Base-by-base conservation (phyloP, 2,329 filamentous ascomycete species). In the Xylaria arbuscula region DNA sequence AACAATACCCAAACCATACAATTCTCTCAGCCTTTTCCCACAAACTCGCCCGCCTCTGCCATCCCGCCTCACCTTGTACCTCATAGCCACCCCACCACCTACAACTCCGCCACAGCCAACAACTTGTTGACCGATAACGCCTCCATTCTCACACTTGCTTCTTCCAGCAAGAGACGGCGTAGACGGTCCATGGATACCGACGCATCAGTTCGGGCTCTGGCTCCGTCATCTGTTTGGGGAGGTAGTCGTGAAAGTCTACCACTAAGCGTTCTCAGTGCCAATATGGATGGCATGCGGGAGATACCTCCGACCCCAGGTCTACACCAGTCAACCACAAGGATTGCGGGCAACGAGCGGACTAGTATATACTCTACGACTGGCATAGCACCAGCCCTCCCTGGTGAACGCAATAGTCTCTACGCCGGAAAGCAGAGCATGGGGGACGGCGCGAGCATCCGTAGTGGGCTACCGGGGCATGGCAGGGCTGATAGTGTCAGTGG, bases 91-190 rank as follows among this genome's bases (percentile, higher is more conserved):
- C 91, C 91, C 2, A 87, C 89, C 5, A 94, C 92, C 0, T 95
- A 95, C 79, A 87, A 85, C 59, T 88, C 87, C n/a, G 92, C 92
- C 1, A 95, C 92, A 0, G 92, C 93, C 61, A 94, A 94, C 80
- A 93, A 93, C 74, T 85, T 95, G 6, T 83, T 95, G 40, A 93
- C 92, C 1, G 93, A 97, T 78, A 93, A 97, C 77, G 93, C 93
- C 24, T 95, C 92, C 32, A 94, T 97, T 73, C 82, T 97, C 68
- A 97, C 93, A 0, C 85, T 97, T 15, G 93, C 93, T 2, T 95
- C 92, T 3, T 94, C 92, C 0, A 93, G 91, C 72, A 93, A 95
- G 81, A 88, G 91, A 45, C 87, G 90, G 34, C 89, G 93, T 42
- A 88, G 93, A 57, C 88, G 92, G 68, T 94, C 92, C 36, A 89